Percentiles rank a stretch among this genome's conserved stretches.
Conservation (phyloP, 306 rosid species). For the Glycyrrhiza uralensis region DNA sequence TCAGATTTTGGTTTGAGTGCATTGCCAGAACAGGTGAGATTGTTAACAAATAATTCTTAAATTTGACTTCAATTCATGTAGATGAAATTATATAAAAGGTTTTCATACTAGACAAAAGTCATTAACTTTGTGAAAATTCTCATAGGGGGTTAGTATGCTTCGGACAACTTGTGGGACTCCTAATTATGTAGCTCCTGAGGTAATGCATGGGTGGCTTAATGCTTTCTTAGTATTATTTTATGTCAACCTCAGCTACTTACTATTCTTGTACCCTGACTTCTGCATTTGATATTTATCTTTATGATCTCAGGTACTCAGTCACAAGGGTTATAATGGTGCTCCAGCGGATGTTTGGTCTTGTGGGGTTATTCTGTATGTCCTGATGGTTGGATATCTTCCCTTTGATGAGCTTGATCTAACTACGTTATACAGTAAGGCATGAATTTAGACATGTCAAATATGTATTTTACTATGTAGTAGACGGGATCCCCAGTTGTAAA, state of each 20-base stretch:
- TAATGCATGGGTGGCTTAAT: constrained; percentile 26
- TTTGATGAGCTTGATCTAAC: constrained; percentile 95
- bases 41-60: neutral
- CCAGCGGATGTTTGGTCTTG: constrained; percentile 96
- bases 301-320: constrained; percentile 70
- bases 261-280: neutral
- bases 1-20: constrained; percentile 95
- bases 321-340: constrained; percentile 89
- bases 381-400: constrained; percentile 87
- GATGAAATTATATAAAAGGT: neutral
- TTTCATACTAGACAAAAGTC: neutral
- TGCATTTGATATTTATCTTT: constrained; percentile 25
- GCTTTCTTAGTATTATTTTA: constrained; percentile 17
- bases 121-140: neutral
- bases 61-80: neutral
- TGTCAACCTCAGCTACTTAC: constrained; percentile 4
- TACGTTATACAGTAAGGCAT: constrained; percentile 87
- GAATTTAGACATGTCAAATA: constrained; percentile 36
- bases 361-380: constrained; percentile 87
- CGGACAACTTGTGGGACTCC: constrained; percentile 96
- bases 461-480: neutral
- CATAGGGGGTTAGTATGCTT: constrained; percentile 78
- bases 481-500: neutral
- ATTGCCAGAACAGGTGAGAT: constrained; percentile 74
- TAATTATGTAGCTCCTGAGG: constrained; percentile 94